Evolutionary conservation across 192 early-diverging fungal genomes (phyloP).

Genomic region (Podila verticillata): DNA sequence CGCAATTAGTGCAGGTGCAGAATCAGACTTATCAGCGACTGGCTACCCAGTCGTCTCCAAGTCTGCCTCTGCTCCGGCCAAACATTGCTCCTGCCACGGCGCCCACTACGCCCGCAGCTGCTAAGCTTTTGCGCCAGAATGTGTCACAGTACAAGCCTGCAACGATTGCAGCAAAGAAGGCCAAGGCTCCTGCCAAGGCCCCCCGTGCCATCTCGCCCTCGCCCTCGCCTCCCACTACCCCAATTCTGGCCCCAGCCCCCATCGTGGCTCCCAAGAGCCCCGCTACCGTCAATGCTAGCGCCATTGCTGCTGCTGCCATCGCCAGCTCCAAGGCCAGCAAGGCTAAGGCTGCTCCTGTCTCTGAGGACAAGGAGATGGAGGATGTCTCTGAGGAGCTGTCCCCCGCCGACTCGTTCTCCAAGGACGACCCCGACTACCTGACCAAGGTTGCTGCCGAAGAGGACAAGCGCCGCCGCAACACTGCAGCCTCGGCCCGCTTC

Average conservation of each 20-base stretch:
- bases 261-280: slow-evolving; percentile 43
- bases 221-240: background rate
- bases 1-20: slow-evolving; percentile 50
- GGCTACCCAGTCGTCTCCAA: slow-evolving; percentile 25
- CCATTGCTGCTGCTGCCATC: slow-evolving; percentile 30
- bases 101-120: slow-evolving; percentile 58
- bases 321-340: slow-evolving; percentile 13
- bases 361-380: slow-evolving; percentile 14
- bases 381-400: slow-evolving; percentile 10
- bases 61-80: slow-evolving; percentile 50
- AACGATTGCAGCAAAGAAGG: slow-evolving; percentile 18
- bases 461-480: slow-evolving; percentile 96
- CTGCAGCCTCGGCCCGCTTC: slow-evolving; percentile 94
- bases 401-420: slow-evolving; percentile 24
- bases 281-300: slow-evolving; percentile 23
- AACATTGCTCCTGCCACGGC: slow-evolving; percentile 56
- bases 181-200: slow-evolving; percentile 14
- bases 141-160: slow-evolving; percentile 50
- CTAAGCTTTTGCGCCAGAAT: slow-evolving; percentile 54
- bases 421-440: slow-evolving; percentile 42
- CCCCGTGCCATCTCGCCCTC: slow-evolving; percentile 21
- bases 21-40: slow-evolving; percentile 19
- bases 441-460: slow-evolving; percentile 66
- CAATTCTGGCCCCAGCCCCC: background rate
- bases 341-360: background rate